Conservation (phyloP, 2,329 filamentous ascomycete species). For the Curvularia verruculosa region DNA sequence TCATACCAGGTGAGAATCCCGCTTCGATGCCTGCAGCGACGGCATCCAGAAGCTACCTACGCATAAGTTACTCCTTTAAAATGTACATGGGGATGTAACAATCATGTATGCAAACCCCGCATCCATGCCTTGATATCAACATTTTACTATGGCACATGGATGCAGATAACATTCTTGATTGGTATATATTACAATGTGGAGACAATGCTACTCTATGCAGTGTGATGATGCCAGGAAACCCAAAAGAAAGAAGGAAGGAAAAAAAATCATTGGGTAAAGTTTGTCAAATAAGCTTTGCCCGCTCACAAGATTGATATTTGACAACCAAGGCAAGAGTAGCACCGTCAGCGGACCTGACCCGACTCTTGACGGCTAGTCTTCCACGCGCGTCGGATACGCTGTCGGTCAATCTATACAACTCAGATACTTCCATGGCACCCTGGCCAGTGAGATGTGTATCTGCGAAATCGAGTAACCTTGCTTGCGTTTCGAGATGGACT, state of each 20-base stretch:
- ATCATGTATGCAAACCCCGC: neutral
- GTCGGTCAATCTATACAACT: conserved; percentile 38
- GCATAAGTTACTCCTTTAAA: neutral
- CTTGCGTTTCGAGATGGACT: conserved; percentile 7
- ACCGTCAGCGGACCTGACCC: conserved; percentile 12
- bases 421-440: conserved; percentile 32
- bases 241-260: too few relatives aligned
- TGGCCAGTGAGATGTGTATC: conserved; percentile 41
- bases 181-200: neutral
- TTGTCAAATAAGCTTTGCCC: conserved; percentile 1
- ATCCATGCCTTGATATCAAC: neutral
- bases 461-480: conserved; percentile 36
- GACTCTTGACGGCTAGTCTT: conserved; percentile 12
- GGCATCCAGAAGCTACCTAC: neutral
- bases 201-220: neutral
- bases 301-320: conserved; percentile 8
- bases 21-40: neutral
- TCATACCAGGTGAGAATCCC: neutral
- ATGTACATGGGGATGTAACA: neutral
- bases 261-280: neutral
- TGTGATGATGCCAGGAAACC: neutral
- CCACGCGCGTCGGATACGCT: conserved; percentile 27
- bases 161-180: neutral
- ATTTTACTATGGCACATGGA: neutral
- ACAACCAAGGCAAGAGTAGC: conserved; percentile 7